A percentile compares a stretch with the other conserved stretches of the same genome.
Evolutionary conservation across 2,329 filamentous ascomycete genomes (phyloP).

Genomic region (Talaromyces sp.): DNA sequence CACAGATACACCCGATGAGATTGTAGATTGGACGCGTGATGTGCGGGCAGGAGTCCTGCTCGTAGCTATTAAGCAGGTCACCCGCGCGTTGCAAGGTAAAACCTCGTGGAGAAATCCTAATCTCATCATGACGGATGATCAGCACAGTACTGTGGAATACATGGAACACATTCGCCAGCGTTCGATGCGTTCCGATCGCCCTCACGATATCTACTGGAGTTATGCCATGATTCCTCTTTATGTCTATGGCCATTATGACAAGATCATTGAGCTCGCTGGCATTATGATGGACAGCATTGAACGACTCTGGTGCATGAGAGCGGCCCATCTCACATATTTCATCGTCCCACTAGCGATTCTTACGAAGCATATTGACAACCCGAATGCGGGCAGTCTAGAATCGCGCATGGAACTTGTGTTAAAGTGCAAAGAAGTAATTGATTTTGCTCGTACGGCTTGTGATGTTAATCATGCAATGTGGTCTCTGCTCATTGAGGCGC

Average conservation of each 20-base stretch:
- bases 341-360: conserved; percentile 45
- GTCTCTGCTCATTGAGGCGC: conserved; percentile 55
- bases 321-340: conserved; percentile 44
- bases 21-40: conserved; percentile 56
- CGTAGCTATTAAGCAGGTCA: conserved; percentile 54
- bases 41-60: conserved; percentile 58
- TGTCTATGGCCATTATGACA: conserved; percentile 45
- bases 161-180: conserved; percentile 45
- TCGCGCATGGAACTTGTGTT: conserved; percentile 49
- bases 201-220: conserved; percentile 55
- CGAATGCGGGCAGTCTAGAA: conserved; percentile 42
- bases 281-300: conserved; percentile 41
- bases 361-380: conserved; percentile 43
- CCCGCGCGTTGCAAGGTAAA: conserved; percentile 60
- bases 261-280: conserved; percentile 43
- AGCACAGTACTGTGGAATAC: conserved; percentile 53
- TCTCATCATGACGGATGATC: conserved; percentile 52
- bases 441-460: conserved; percentile 52
- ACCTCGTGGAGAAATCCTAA: conserved; percentile 49
- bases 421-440: conserved; percentile 52
- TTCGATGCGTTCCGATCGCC: conserved; percentile 50
- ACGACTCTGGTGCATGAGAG: conserved; percentile 47
- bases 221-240: conserved; percentile 48
- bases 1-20: conserved; percentile 55
- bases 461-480: conserved; percentile 60